Percentiles rank a stretch among this genome's conserved stretches.
Conservation (phyloP, 495 filamentous ascomycete species). For the Xylaria acuta region DNA sequence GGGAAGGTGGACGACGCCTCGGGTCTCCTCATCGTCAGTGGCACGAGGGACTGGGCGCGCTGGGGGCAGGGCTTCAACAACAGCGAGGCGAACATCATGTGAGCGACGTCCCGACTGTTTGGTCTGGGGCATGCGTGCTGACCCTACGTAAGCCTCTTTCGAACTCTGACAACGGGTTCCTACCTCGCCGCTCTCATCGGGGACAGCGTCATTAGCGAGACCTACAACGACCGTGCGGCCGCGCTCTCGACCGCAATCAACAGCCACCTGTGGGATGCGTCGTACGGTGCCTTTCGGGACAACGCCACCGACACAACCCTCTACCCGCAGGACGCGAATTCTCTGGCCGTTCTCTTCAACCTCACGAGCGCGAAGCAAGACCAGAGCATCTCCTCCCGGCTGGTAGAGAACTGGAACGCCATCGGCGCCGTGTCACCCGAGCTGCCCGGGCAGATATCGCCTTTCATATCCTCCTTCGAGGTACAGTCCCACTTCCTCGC, state of each 20-base stretch:
- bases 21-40: conserved; percentile 52
- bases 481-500: conserved; percentile 66
- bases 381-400: conserved; percentile 51
- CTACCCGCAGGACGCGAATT: conserved; percentile 62
- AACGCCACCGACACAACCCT: conserved; percentile 53
- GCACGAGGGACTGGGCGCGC: conserved; percentile 16
- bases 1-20: conserved; percentile 55
- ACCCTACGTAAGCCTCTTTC: too few relatives aligned
- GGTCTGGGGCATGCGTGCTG: too few relatives aligned
- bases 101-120: conserved; percentile 22
- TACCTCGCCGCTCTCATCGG: too few relatives aligned
- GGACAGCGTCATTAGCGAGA: too few relatives aligned
- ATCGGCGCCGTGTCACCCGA: conserved; percentile 63
- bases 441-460: conserved; percentile 63
- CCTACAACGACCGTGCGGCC: too few relatives aligned
- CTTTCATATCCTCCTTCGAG: conserved; percentile 71
- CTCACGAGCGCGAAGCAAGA: conserved; percentile 38
- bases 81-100: conserved; percentile 20
- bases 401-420: conserved; percentile 62
- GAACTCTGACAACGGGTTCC: too few relatives aligned
- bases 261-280: conserved; percentile 52
- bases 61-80: conserved; percentile 17
- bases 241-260: too few relatives aligned
- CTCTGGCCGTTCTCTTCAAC: conserved; percentile 52
- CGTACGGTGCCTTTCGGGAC: conserved; percentile 62